These are phyloP conservation scores for Sophora flavescens DNA, from an alignment of 306 rosid species.

Conservation along the genomic window DNA sequence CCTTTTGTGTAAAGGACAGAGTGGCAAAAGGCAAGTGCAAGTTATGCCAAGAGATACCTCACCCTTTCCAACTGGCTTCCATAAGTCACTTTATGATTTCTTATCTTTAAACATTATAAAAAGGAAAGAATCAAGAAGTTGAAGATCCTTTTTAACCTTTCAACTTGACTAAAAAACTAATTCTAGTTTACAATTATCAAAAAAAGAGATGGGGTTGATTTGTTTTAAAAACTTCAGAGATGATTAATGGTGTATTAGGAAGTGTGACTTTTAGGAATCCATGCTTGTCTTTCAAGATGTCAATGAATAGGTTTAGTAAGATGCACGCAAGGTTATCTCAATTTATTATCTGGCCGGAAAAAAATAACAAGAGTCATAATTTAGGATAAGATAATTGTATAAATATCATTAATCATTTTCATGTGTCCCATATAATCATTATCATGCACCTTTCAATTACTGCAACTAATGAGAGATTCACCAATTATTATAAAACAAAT, in stretches of 20 bases:
- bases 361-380: not conserved
- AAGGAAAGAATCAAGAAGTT: not conserved
- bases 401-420: not conserved
- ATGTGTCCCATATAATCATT: no score
- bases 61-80: slow-evolving; percentile 51
- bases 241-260: not conserved
- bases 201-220: not conserved
- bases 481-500: not conserved
- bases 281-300: not conserved
- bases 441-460: no score
- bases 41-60: slow-evolving; percentile 46
- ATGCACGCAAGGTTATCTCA: not conserved
- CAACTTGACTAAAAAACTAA: not conserved
- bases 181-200: not conserved
- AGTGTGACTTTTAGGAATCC: not conserved
- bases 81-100: slow-evolving; percentile 24
- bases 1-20: slow-evolving; percentile 32
- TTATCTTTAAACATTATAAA: slow-evolving; percentile 8
- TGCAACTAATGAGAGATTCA: not conserved
- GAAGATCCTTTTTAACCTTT: slow-evolving; percentile 21
- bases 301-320: not conserved
- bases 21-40: slow-evolving; percentile 41
- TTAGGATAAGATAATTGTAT: not conserved
- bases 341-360: no score
- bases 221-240: not conserved